Evolutionary conservation across 73 alveolate species (phyloP).

Genomic region (Breviolum minutum): DNA sequence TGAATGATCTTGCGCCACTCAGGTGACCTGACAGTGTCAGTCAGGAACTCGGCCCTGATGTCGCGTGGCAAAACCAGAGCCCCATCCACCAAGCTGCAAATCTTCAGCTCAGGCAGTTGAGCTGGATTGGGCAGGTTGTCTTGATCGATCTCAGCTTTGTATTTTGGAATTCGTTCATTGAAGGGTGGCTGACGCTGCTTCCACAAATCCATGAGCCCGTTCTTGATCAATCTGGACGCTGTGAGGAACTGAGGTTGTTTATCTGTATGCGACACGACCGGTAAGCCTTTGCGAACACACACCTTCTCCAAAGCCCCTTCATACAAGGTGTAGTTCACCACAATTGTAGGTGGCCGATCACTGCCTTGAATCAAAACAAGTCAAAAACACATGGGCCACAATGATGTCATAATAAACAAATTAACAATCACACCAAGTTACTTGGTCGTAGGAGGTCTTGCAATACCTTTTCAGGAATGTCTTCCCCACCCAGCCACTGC

Average conservation of each 20-base stretch:
- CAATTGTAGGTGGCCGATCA: background rate
- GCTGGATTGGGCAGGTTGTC: background rate
- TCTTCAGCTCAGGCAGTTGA: background rate
- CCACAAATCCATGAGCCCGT: background rate
- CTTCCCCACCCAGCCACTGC: conserved; percentile 20
- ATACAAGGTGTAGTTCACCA: background rate
- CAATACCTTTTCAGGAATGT: background rate
- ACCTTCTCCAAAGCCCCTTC: conserved; percentile 10
- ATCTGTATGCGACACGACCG: background rate
- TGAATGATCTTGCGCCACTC: conserved; percentile 9
- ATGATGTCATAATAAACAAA: background rate
- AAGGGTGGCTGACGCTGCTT: background rate
- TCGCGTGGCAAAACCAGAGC: background rate
- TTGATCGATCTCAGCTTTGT: background rate
- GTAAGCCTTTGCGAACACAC: background rate
- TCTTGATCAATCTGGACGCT: background rate
- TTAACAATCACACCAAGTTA: background rate
- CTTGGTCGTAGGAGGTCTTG: background rate
- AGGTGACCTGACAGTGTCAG: background rate
- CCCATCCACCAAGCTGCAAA: conserved; percentile 28
- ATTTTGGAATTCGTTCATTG: background rate
- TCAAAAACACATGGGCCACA: no score
- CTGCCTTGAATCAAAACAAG: background rate
- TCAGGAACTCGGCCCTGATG: background rate
- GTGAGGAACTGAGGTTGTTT: background rate